These are phyloP conservation scores for Pseudopyrenochaeta lycopersici DNA, from an alignment of 2,329 filamentous ascomycete genomes.

Conservation along the genomic window DNA sequence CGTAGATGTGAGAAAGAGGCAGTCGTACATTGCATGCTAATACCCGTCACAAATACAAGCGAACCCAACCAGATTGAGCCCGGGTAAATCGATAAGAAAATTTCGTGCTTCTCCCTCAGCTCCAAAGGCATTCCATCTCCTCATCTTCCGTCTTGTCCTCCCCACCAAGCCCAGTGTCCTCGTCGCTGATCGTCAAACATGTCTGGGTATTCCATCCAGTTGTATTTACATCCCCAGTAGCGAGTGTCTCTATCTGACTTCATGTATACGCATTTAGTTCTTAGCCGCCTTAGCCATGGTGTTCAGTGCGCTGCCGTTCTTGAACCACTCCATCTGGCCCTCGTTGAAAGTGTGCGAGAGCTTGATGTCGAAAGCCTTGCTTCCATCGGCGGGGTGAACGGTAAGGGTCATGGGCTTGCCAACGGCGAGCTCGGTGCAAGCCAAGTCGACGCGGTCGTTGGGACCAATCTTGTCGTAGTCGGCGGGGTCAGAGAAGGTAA, in stretches of 20 bases:
- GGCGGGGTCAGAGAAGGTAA: constrained; percentile 92
- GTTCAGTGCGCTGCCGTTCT: constrained; percentile 96
- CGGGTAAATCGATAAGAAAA: constrained; percentile 39
- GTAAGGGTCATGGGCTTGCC: constrained; percentile 92
- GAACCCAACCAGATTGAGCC: constrained; percentile 39
- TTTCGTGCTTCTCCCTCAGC: constrained; percentile 26
- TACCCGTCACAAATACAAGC: constrained; percentile 48
- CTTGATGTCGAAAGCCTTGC: constrained; percentile 77
- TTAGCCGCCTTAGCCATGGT: constrained; percentile 85
- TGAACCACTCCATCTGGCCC: constrained; percentile 98
- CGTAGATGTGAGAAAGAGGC: constrained; percentile 19
- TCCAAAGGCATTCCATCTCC: constrained; percentile 23
- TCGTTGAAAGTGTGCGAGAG: constrained; percentile 98
- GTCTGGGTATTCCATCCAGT: constrained; percentile 31
- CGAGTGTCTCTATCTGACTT: constrained; percentile 19
- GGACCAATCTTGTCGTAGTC: constrained; percentile 98
- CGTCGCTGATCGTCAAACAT: constrained; percentile 25
- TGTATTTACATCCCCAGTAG: constrained; percentile 46
- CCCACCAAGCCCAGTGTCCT: constrained; percentile 17
- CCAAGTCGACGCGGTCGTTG: constrained; percentile 89
- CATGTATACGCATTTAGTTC: constrained; percentile 24
- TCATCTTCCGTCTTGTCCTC: constrained; percentile 31
- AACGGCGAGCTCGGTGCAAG: constrained; percentile 87
- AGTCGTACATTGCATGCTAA: constrained; percentile 51
- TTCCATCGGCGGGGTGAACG: constrained; percentile 89